Evolutionary conservation across 371 early-diverging fungal species (phyloP).

Genomic region (Mortierella sp.): DNA sequence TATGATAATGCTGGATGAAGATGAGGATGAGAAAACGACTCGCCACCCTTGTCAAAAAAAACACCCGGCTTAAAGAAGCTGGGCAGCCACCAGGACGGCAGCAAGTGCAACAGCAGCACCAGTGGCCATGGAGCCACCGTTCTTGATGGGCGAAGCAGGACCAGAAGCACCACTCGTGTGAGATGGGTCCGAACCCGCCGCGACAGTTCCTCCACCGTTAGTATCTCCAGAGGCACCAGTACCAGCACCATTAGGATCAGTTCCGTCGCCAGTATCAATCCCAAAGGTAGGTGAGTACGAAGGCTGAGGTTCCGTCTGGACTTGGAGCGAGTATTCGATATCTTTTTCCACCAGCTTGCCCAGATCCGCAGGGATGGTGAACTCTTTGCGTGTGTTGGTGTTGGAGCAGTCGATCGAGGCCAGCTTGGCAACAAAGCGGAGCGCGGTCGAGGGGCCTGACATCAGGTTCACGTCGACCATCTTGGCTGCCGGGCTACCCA

Average conservation of each 20-base stretch:
- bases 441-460: conserved; percentile 36
- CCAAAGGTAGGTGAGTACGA: conserved; percentile 47
- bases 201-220: not conserved
- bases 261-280: conserved; percentile 20
- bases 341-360: conserved; percentile 24
- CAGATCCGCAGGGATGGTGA: conserved; percentile 33
- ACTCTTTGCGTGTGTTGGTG: conserved; percentile 47
- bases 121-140: conserved; percentile 1
- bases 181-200: not conserved
- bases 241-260: not conserved
- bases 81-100: conserved; percentile 22
- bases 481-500: conserved; percentile 35
- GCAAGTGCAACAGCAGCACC: conserved; percentile 19
- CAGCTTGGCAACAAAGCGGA: conserved; percentile 45
- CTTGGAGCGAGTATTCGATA: conserved; percentile 44
- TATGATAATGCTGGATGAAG: not conserved
- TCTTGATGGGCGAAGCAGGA: not conserved
- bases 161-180: conserved; percentile 6
- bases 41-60: not conserved
- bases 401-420: conserved; percentile 49
- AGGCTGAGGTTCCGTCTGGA: conserved; percentile 44
- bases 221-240: not conserved
- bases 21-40: not conserved
- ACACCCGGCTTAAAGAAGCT: not conserved
- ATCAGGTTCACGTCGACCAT: conserved; percentile 45